Conservation (phyloP, 2,329 filamentous ascomycete species). For the Didymella lethalis region DNA sequence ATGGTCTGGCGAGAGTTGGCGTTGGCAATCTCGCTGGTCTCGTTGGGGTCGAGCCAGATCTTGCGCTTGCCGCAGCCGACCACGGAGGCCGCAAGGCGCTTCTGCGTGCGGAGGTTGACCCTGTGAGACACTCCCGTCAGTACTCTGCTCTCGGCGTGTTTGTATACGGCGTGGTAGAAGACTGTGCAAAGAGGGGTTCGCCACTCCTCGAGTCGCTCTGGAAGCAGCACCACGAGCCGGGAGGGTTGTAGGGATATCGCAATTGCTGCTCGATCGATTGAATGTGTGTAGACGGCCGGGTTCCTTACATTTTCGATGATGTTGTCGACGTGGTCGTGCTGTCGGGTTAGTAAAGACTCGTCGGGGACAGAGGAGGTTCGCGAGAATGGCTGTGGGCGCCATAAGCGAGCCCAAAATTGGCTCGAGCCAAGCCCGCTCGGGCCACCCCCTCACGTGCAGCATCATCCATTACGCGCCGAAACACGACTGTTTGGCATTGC, state of each 20-base stretch:
- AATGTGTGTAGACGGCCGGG: slow-evolving; percentile 28
- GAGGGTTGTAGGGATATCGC: slow-evolving; percentile 26
- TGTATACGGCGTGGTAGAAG: slow-evolving; percentile 30
- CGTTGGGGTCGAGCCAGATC: slow-evolving; percentile 99
- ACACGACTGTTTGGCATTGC: slow-evolving; percentile 4
- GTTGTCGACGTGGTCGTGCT: slow-evolving; percentile 51
- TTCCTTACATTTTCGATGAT: slow-evolving; percentile 54
- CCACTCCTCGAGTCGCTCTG: slow-evolving; percentile 40
- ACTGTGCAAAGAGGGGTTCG: slow-evolving; percentile 47
- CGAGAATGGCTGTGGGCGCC: slow-evolving; percentile 17
- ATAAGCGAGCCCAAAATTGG: slow-evolving; percentile 18
- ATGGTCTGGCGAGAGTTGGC: slow-evolving; percentile 99
- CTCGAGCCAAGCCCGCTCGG: slow-evolving; percentile 14
- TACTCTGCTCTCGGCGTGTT: slow-evolving; percentile 30
- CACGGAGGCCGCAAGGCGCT: slow-evolving; percentile 98
- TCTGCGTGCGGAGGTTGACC: slow-evolving; percentile 99
- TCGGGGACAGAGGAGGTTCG: slow-evolving; percentile 15
- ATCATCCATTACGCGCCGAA: slow-evolving; percentile 18
- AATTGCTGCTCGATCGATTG: slow-evolving; percentile 30
- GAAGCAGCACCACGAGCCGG: slow-evolving; percentile 35
- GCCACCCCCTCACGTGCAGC: slow-evolving; percentile 16
- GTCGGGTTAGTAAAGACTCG: slow-evolving; percentile 22
- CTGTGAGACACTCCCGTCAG: slow-evolving; percentile 61
- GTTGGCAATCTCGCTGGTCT: slow-evolving; percentile 99
- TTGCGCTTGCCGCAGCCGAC: slow-evolving; percentile 99